Evolutionary conservation across 768 basidiomycete species (phyloP).

Genomic region (Auriculariales sp.): DNA sequence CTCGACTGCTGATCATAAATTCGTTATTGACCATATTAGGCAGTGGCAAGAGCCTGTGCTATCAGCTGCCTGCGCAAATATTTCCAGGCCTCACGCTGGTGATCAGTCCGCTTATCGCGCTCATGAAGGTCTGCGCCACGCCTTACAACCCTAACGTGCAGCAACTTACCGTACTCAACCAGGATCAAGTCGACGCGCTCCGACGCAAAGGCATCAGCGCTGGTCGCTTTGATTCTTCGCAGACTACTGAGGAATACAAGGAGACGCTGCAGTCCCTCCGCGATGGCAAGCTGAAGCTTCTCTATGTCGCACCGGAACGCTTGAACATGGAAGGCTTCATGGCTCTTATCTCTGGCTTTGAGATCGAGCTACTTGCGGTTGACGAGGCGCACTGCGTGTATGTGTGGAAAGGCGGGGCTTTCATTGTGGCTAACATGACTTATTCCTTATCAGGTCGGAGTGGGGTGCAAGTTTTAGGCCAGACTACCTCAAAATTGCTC

Average conservation of each 20-base stretch:
- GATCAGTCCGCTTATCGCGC: conserved; percentile 20
- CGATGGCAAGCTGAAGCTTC: conserved; percentile 27
- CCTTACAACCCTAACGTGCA: neutral
- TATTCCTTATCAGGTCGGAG: neutral
- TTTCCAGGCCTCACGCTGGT: conserved; percentile 19
- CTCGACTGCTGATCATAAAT: neutral
- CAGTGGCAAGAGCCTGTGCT: conserved; percentile 24
- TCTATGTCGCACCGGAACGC: conserved; percentile 34
- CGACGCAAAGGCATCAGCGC: conserved; percentile 20
- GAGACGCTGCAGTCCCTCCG: conserved; percentile 23
- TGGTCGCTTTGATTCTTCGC: conserved; percentile 25
- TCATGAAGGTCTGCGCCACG: conserved; percentile 7
- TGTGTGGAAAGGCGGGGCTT: conserved; percentile 31
- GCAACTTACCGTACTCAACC: conserved; percentile 15
- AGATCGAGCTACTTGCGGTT: conserved; percentile 31
- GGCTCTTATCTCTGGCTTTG: conserved; percentile 26
- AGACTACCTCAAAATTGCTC: conserved; percentile 23
- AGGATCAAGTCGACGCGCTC: conserved; percentile 26
- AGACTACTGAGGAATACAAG: conserved; percentile 16
- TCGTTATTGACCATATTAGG: conserved; percentile 7
- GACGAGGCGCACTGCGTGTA: conserved; percentile 37
- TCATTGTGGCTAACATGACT: conserved; percentile 10
- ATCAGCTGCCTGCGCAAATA: conserved; percentile 23
- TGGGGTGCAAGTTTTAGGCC: conserved; percentile 2
- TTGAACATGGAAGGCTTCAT: conserved; percentile 31